phyloP scores from a whole-genome alignment of 2,329 filamentous ascomycete genomes.

The Emmonsiellopsis sp. region DNA sequence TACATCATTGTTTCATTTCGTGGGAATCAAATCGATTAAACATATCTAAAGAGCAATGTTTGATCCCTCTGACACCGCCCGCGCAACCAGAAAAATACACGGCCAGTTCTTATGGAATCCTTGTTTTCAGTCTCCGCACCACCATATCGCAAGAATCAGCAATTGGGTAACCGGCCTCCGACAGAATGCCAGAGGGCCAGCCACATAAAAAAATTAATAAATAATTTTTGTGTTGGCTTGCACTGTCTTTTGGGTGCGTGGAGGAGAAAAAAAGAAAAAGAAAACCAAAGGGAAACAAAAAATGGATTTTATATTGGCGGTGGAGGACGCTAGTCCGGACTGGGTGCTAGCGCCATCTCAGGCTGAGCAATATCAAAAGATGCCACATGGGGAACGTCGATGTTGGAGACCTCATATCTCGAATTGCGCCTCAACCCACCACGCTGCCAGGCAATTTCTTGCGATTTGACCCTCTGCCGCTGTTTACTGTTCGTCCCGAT shows the following conservation, averaged over 20 bases:
- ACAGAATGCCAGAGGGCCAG: conserved; percentile 56
- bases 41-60: conserved; percentile 42
- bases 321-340: conserved; percentile 9
- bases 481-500: background rate
- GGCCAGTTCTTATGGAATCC: conserved; percentile 67
- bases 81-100: conserved; percentile 58
- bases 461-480: background rate
- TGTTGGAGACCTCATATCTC: background rate
- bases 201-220: conserved; percentile 39
- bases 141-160: conserved; percentile 55
- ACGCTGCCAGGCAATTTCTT: background rate
- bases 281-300: conserved; percentile 18
- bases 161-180: conserved; percentile 50
- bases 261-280: conserved; percentile 35
- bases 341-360: conserved; percentile 3
- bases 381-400: background rate
- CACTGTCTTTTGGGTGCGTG: conserved; percentile 83
- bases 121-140: conserved; percentile 47
- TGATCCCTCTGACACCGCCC: conserved; percentile 78
- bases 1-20: background rate
- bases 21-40: background rate
- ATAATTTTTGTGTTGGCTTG: conserved; percentile 52
- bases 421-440: background rate
- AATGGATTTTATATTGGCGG: conserved; percentile 16
- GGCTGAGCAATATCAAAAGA: background rate